Conservation (phyloP, 345 rosid species). For the Theobroma cacao region DNA sequence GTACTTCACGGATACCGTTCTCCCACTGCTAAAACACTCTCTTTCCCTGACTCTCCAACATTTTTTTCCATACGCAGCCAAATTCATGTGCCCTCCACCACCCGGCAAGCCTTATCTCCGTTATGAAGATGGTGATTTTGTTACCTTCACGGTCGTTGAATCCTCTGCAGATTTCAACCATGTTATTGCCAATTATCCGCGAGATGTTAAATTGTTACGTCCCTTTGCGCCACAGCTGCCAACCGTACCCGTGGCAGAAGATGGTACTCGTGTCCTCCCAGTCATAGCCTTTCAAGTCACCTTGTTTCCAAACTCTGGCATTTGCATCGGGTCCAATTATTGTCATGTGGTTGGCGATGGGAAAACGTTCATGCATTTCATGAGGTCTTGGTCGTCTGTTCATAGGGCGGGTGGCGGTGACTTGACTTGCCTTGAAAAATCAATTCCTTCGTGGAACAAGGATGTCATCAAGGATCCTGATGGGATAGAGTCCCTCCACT, state of each 20-base stretch:
- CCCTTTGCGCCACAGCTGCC: slow-evolving; percentile 28
- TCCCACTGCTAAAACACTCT: slow-evolving; percentile 46
- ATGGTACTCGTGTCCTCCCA: slow-evolving; percentile 12
- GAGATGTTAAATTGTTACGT: slow-evolving; percentile 20
- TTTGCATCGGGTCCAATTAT: slow-evolving; percentile 28
- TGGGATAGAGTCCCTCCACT: slow-evolving; percentile 12
- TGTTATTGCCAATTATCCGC: slow-evolving; percentile 19
- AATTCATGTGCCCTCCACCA: slow-evolving; percentile 19
- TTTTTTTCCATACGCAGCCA: slow-evolving; percentile 45
- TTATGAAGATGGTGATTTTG: slow-evolving; percentile 30
- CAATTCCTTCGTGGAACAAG: slow-evolving; percentile 18
- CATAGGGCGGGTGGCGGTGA: background rate
- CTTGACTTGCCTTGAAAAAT: background rate
- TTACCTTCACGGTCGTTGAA: slow-evolving; percentile 29
- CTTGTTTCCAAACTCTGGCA: slow-evolving; percentile 37
- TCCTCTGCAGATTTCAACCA: slow-evolving; percentile 30
- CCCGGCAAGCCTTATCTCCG: slow-evolving; percentile 25
- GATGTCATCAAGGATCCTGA: slow-evolving; percentile 21
- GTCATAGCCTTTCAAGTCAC: slow-evolving; percentile 30
- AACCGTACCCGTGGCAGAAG: background rate
- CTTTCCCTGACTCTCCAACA: slow-evolving; percentile 42
- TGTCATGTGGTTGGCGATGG: slow-evolving; percentile 42
- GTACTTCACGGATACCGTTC: slow-evolving; percentile 24
- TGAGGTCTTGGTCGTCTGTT: slow-evolving; percentile 39
- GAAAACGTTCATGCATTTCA: slow-evolving; percentile 32